phyloP scores from a whole-genome alignment of 2,329 filamentous ascomycete species.

The Ophiostoma tasmaniense region DNA sequence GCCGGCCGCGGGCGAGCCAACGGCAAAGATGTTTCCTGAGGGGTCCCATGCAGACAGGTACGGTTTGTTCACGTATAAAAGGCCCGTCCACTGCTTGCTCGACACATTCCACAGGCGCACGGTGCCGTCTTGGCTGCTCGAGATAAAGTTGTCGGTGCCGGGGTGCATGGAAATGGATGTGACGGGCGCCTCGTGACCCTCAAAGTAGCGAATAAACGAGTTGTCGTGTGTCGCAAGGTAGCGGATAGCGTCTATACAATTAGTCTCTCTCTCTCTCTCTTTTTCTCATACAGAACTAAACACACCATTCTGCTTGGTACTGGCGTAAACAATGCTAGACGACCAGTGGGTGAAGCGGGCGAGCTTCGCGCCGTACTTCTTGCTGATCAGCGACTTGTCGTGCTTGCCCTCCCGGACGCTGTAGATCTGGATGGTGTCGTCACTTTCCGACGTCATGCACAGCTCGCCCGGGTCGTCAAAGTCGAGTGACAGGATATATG shows the following conservation, averaged over 20 bases:
- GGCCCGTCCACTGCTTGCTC: slow-evolving; percentile 70
- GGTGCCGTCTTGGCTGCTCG: slow-evolving; percentile 82
- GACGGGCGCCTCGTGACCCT: slow-evolving; percentile 77
- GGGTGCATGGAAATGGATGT: slow-evolving; percentile 80
- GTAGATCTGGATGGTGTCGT: slow-evolving; percentile 93
- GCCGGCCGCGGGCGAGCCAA: slow-evolving; percentile 73
- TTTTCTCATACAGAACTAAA: not conserved
- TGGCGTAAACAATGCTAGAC: slow-evolving; percentile 88
- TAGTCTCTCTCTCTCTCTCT: not conserved
- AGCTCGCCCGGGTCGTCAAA: slow-evolving; percentile 94
- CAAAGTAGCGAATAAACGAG: slow-evolving; percentile 91
- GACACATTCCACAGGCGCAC: slow-evolving; percentile 84
- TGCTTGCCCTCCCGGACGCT: slow-evolving; percentile 85
- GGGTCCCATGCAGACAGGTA: slow-evolving; percentile 87
- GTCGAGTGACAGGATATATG: slow-evolving; percentile 79
- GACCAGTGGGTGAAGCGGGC: slow-evolving; percentile 90
- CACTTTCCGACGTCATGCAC: slow-evolving; percentile 81
- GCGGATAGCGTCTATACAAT: slow-evolving; percentile 61
- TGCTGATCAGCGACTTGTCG: slow-evolving; percentile 81
- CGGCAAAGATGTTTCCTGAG: slow-evolving; percentile 81
- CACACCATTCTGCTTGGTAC: slow-evolving; percentile 85
- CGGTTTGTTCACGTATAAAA: slow-evolving; percentile 70
- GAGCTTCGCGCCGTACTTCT: slow-evolving; percentile 93
- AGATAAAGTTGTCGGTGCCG: slow-evolving; percentile 82
- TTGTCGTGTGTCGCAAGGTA: slow-evolving; percentile 93